Evolutionary conservation across 768 basidiomycete genomes (phyloP).

Genomic region (Rhodocollybia butyracea): DNA sequence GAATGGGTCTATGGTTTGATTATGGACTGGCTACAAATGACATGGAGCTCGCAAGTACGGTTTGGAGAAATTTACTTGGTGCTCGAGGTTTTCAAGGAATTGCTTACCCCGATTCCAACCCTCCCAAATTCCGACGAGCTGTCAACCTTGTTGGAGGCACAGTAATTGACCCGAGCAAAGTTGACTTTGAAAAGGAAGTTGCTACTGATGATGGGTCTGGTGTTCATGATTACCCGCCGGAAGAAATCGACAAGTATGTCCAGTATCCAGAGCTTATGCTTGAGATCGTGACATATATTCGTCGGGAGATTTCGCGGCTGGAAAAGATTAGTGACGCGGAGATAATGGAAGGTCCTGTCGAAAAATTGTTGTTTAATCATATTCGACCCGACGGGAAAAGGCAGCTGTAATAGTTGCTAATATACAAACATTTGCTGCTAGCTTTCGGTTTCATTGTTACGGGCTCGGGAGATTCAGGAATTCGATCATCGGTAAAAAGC

Average conservation of each 20-base stretch:
- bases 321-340: constrained; percentile 48
- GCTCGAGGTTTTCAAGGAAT: constrained; percentile 79
- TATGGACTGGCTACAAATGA: constrained; percentile 74
- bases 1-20: constrained; percentile 77
- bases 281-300: constrained; percentile 61
- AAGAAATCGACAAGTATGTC: constrained; percentile 65
- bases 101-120: constrained; percentile 30
- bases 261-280: constrained; percentile 75
- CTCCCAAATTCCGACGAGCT: constrained; percentile 48
- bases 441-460: no score
- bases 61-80: constrained; percentile 92
- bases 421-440: neutral
- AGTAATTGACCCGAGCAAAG: constrained; percentile 55
- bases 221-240: constrained; percentile 63
- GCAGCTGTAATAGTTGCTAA: neutral
- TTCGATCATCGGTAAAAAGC: no score
- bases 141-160: constrained; percentile 71
- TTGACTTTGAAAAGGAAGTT: constrained; percentile 54
- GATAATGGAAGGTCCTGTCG: constrained; percentile 35
- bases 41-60: constrained; percentile 76
- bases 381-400: constrained; percentile 14
- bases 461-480: no score
- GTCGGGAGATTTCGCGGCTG: constrained; percentile 69
- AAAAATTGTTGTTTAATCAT: constrained; percentile 36
- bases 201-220: constrained; percentile 63